Conservation (phyloP, 257 asterid species). For the Solanum bukasovii region DNA sequence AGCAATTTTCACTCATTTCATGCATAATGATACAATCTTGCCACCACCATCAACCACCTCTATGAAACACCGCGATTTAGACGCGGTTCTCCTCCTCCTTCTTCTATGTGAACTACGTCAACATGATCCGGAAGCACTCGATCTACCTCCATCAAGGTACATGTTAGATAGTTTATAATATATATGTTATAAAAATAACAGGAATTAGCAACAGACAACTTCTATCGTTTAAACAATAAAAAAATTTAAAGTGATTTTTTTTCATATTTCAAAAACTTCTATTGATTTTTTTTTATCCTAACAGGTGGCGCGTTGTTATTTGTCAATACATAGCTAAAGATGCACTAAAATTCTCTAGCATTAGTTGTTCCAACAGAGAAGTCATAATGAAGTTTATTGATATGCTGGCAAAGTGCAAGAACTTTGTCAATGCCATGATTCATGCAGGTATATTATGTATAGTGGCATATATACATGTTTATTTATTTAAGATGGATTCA, state of each 20-base stretch:
- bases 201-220: neutral
- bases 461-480: neutral
- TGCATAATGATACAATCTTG: neutral
- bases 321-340: slow-evolving; percentile 22
- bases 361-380: slow-evolving; percentile 33
- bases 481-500: neutral
- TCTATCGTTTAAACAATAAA: neutral
- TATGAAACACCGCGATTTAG: slow-evolving; percentile 60
- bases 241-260: too few relatives aligned
- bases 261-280: too few relatives aligned
- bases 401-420: slow-evolving; percentile 38
- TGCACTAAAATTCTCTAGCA: slow-evolving; percentile 22
- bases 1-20: slow-evolving; percentile 27
- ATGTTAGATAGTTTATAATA: neutral
- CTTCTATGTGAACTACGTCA: slow-evolving; percentile 78
- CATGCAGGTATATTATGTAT: neutral
- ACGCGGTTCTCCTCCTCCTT: slow-evolving; percentile 60
- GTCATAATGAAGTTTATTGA: slow-evolving; percentile 46
- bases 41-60: slow-evolving; percentile 8
- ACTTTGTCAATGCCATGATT: slow-evolving; percentile 35
- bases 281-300: neutral
- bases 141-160: slow-evolving; percentile 23
- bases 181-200: neutral
- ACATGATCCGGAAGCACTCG: slow-evolving; percentile 31
- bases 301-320: slow-evolving; percentile 42